These are phyloP conservation scores for Apiospora aurea DNA, from an alignment of 2,329 filamentous ascomycete species.

Conservation along the genomic window DNA sequence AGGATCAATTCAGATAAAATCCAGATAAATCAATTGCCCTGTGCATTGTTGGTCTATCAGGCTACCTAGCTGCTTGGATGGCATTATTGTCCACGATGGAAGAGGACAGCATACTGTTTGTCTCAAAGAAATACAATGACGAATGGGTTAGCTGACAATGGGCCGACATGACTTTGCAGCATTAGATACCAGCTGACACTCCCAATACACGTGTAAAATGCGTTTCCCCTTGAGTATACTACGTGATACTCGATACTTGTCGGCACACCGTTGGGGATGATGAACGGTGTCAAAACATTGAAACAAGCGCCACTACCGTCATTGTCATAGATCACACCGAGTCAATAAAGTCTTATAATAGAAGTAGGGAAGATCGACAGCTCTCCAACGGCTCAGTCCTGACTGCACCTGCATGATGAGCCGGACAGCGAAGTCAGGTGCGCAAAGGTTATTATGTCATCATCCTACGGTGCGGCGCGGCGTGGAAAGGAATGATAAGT, in stretches of 20 bases:
- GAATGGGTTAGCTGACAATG: not conserved
- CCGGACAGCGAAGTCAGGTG: not conserved
- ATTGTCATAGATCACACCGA: not conserved
- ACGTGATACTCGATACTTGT: not conserved
- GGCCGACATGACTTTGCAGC: not conserved
- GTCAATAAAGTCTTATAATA: not conserved
- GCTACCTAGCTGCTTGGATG: not conserved
- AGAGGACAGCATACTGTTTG: not conserved
- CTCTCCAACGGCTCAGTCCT: constrained; percentile 7
- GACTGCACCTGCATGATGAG: not conserved
- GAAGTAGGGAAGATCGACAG: constrained; percentile 4
- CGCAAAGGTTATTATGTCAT: constrained; percentile 16
- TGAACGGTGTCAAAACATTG: not conserved
- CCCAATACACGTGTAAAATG: not conserved
- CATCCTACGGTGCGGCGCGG: not conserved
- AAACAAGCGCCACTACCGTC: not conserved
- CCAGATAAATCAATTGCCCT: not conserved
- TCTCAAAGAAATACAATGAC: not conserved
- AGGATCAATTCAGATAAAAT: not conserved
- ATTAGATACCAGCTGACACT: not conserved
- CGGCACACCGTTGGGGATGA: not conserved
- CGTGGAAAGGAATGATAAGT: not conserved
- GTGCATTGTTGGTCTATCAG: not conserved
- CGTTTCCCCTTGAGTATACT: not conserved
- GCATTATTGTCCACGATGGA: not conserved